phyloP scores from a whole-genome alignment of 2,329 filamentous ascomycete species.

The Leptographium flavum region DNA sequence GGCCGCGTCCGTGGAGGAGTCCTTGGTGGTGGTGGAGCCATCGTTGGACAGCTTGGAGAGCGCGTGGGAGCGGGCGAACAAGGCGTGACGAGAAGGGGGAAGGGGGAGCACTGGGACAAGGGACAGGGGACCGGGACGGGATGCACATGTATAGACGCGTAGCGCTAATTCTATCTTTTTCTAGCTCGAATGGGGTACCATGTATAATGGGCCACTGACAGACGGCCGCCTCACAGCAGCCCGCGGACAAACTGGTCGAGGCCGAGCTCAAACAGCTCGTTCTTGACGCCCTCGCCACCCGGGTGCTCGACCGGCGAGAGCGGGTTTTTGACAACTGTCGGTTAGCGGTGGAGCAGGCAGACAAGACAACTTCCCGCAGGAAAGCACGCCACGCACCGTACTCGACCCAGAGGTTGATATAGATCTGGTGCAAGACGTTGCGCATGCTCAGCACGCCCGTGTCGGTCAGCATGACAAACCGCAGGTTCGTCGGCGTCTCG shows the following conservation, averaged over 20 bases:
- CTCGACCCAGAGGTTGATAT: conserved; percentile 95
- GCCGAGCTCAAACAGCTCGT: conserved; percentile 56
- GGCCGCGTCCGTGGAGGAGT: conserved; percentile 31
- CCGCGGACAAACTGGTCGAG: conserved; percentile 66
- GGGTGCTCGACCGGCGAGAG: conserved; percentile 55
- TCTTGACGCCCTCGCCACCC: conserved; percentile 53
- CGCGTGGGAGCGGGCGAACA: conserved; percentile 54
- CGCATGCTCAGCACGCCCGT: conserved; percentile 79
- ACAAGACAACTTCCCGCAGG: not conserved
- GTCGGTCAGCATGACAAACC: conserved; percentile 94
- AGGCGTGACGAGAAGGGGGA: conserved; percentile 7
- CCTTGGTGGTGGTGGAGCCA: conserved; percentile 36
- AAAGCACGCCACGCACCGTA: conserved; percentile 45
- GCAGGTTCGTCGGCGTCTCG: conserved; percentile 89
- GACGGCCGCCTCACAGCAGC: conserved; percentile 31
- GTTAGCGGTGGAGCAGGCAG: conserved; percentile 1
- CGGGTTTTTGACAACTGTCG: conserved; percentile 54
- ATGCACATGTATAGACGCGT: not conserved
- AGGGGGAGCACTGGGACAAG: not conserved
- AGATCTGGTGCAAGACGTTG: conserved; percentile 92
- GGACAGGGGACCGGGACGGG: not conserved
- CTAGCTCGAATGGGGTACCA: no score
- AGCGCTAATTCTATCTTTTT: no score
- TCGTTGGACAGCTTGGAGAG: conserved; percentile 42
- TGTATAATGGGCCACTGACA: not conserved